Base-by-base conservation (phyloP, 345 rosid species). In the Salix brachista region DNA sequence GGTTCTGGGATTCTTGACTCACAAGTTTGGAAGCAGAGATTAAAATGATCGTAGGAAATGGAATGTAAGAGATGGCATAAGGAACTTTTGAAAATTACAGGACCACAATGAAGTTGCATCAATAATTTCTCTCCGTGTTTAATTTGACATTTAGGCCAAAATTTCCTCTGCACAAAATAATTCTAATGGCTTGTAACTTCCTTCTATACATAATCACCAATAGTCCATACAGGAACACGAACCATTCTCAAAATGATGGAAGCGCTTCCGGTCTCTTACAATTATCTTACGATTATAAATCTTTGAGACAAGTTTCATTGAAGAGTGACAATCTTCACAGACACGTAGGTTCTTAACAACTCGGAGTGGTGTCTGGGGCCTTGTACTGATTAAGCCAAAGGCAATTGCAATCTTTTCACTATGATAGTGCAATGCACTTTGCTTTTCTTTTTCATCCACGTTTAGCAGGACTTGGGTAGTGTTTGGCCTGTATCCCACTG, bases 381-480 rank as follows among this genome's bases (percentile, higher is more conserved):
- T 77, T 36, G 96, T 89, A 80, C 88, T 87, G 81, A 90, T 88
- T 17, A 91, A 83, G 70, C 96, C 91, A 44, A 79, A 91, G 65
- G 92, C 94, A 36, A 83, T 44, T 6, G 92, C 91, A 48, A 89
- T 87, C 90, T 86, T 92, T 85, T 92, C 97, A 58, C 92, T 91
- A 13, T 91, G 96, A 77, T 87, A 81, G 77, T 83, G 79, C 69
- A 91, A 81, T 3, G 83, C 77, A 65, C 77, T 81, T 67, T 83
- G 90, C 80, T 88, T 91, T 34, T 81, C 92, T 5, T 88, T 86
- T 80, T 89, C 92, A 34, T 82, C 86, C 76, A 87, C 75, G 75
- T 90, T 87, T 72, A 88, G 84, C 85, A 87, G 36, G 70, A 90
- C 91, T 72, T 82, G 89, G 18, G 84, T 83, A 8, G 87, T 87